These are phyloP conservation scores for Balamuthia mandrillaris DNA, from an alignment of 208 protist species.

Conservation along the genomic window DNA sequence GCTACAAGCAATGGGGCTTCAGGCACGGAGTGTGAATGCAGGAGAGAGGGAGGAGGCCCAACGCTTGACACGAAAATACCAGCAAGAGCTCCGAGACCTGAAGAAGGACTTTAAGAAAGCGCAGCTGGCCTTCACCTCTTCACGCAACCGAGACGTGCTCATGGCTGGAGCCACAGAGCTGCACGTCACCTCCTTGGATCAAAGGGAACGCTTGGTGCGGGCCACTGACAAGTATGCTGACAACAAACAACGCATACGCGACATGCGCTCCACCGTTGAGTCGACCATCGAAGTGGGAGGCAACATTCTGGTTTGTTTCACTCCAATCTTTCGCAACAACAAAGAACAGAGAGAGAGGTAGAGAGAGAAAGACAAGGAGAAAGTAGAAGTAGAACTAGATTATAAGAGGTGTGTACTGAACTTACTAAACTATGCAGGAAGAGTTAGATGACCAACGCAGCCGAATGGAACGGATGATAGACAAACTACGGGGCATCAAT, in stretches of 20 bases:
- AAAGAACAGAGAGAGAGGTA: no score
- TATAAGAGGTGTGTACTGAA: no score
- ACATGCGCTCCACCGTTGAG: no score
- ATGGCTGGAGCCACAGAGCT: background rate
- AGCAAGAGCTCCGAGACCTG: background rate
- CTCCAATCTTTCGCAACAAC: no score
- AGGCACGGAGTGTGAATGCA: background rate
- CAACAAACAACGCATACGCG: constrained; percentile 22
- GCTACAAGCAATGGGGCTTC: constrained; percentile 20
- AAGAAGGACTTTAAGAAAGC: background rate
- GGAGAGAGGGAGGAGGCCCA: background rate
- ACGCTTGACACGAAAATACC: background rate
- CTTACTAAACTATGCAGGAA: background rate
- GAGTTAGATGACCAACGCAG: background rate
- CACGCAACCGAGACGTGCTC: background rate
- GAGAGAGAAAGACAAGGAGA: no score
- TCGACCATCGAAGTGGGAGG: no score
- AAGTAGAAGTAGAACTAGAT: no score
- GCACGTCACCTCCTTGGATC: constrained; percentile 7
- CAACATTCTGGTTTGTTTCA: no score
- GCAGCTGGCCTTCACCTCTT: background rate
- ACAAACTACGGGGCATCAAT: constrained; percentile 6
- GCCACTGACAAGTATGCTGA: background rate
- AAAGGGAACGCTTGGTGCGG: background rate
- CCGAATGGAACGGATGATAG: constrained; percentile 1